These are phyloP conservation scores for Citropsis articulata DNA, from an alignment of 345 rosid species.

Conservation along the genomic window DNA sequence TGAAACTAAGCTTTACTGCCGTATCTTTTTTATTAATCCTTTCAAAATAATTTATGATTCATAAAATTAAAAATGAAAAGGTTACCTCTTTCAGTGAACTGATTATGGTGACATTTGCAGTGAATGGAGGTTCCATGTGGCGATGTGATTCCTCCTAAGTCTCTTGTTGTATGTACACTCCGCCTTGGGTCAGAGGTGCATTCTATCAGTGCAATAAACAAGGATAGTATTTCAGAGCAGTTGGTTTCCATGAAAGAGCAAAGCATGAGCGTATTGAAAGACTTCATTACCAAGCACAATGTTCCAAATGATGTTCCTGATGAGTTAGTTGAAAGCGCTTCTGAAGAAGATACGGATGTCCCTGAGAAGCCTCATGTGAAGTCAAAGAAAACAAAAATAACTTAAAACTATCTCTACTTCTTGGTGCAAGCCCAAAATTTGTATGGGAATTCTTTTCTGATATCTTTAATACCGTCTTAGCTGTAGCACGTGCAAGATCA, in stretches of 20 bases:
- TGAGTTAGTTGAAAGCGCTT: constrained; percentile 48
- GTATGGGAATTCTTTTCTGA: not conserved
- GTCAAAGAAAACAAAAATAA: constrained; percentile 67
- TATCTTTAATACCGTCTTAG: constrained; percentile 1
- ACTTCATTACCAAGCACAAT: constrained; percentile 80
- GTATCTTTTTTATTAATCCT: not conserved
- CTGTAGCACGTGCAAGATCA: not conserved
- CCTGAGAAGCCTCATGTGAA: constrained; percentile 37
- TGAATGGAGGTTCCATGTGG: constrained; percentile 51
- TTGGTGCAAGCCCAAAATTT: not conserved
- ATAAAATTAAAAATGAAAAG: not conserved
- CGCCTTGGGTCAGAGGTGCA: constrained; percentile 66
- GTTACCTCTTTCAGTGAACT: not conserved
- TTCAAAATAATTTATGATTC: not conserved
- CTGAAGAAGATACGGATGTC: constrained; percentile 45
- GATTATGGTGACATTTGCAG: not conserved
- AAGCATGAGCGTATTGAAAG: constrained; percentile 73
- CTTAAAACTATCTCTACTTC: constrained; percentile 20
- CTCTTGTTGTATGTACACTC: constrained; percentile 48
- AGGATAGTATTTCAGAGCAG: constrained; percentile 56
- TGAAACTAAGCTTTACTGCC: not conserved
- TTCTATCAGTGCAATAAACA: constrained; percentile 35
- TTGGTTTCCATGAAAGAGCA: constrained; percentile 70
- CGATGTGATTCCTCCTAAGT: constrained; percentile 19
- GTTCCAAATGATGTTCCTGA: constrained; percentile 78